Evolutionary conservation across 169 alveolate genomes (phyloP).

Genomic region (Cryptosporidium felis): DNA sequence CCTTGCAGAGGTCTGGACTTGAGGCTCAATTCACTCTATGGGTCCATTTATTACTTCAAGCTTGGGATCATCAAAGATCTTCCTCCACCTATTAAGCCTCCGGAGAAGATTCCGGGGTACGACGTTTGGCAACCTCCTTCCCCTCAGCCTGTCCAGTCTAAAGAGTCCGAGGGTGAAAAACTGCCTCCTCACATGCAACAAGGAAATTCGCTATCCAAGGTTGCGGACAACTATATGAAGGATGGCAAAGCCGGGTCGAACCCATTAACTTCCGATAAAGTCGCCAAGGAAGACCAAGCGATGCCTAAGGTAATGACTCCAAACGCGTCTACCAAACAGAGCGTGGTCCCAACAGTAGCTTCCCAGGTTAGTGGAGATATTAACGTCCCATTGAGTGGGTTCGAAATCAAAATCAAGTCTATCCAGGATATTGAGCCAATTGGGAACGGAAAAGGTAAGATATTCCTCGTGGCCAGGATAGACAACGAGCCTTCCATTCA

Average conservation of each 20-base stretch:
- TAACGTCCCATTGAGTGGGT: slow-evolving; percentile 40
- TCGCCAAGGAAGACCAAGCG: neutral
- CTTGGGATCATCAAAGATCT: slow-evolving; percentile 52
- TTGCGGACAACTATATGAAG: slow-evolving; percentile 33
- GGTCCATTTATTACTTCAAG: slow-evolving; percentile 79
- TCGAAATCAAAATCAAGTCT: slow-evolving; percentile 46
- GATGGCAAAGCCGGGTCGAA: neutral
- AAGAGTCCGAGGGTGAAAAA: neutral
- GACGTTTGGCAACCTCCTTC: slow-evolving; percentile 68
- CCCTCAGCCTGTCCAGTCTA: neutral
- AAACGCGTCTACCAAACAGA: slow-evolving; percentile 10
- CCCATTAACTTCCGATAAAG: neutral
- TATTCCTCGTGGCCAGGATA: slow-evolving; percentile 74
- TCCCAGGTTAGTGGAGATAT: slow-evolving; percentile 41
- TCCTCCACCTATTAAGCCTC: slow-evolving; percentile 68
- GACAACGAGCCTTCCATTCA: slow-evolving; percentile 69
- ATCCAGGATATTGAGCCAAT: slow-evolving; percentile 29
- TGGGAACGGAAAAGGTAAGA: slow-evolving; percentile 65
- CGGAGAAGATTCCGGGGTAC: slow-evolving; percentile 67
- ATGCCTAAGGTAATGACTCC: slow-evolving; percentile 5
- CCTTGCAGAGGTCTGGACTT: slow-evolving; percentile 87
- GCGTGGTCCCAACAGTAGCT: slow-evolving; percentile 16
- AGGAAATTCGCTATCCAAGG: slow-evolving; percentile 39
- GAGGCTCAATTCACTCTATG: slow-evolving; percentile 82
- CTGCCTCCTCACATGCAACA: slow-evolving; percentile 64